phyloP scores from a whole-genome alignment of 1,284 basidiomycete species.

The Malassezia nana region DNA sequence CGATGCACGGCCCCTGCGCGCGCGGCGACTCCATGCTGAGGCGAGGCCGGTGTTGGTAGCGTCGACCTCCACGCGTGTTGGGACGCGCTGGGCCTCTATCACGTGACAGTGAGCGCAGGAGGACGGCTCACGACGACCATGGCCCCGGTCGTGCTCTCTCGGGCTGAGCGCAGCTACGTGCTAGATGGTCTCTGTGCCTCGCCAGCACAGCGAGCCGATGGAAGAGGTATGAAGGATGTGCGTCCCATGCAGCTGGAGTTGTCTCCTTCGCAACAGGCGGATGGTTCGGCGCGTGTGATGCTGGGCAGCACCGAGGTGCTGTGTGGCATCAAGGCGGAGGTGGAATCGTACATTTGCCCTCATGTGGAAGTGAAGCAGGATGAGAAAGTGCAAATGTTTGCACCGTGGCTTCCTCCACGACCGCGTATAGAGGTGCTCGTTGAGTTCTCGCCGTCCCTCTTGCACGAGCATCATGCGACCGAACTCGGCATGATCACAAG shows the following conservation, averaged over 20 bases:
- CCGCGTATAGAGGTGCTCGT: conserved; percentile 9
- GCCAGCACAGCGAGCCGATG: conserved; percentile 32
- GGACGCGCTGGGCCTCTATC: neutral
- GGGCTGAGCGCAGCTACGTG: conserved; percentile 34
- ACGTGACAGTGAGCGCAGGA: conserved; percentile 6
- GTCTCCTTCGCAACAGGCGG: conserved; percentile 26
- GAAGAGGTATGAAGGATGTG: conserved; percentile 26
- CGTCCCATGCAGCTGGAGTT: conserved; percentile 29
- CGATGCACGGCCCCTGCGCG: neutral
- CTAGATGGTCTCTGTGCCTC: conserved; percentile 28
- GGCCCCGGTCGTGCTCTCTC: conserved; percentile 32
- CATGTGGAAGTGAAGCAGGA: neutral
- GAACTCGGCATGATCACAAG: conserved; percentile 12
- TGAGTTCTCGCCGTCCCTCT: conserved; percentile 14
- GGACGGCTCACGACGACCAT: conserved; percentile 10
- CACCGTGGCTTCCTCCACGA: conserved; percentile 10
- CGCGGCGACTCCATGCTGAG: neutral
- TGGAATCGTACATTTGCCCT: conserved; percentile 4
- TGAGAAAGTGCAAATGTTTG: neutral
- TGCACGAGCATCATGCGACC: conserved; percentile 10
- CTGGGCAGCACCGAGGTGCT: conserved; percentile 36
- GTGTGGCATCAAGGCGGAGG: conserved; percentile 38
- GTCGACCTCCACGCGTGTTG: conserved; percentile 5
- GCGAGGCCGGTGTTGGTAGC: neutral
- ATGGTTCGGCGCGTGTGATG: conserved; percentile 31